Percentiles rank a stretch among this genome's conserved stretches.
Conservation (phyloP, 352 stramenopile genomes). For the Phytopythium vexans region DNA sequence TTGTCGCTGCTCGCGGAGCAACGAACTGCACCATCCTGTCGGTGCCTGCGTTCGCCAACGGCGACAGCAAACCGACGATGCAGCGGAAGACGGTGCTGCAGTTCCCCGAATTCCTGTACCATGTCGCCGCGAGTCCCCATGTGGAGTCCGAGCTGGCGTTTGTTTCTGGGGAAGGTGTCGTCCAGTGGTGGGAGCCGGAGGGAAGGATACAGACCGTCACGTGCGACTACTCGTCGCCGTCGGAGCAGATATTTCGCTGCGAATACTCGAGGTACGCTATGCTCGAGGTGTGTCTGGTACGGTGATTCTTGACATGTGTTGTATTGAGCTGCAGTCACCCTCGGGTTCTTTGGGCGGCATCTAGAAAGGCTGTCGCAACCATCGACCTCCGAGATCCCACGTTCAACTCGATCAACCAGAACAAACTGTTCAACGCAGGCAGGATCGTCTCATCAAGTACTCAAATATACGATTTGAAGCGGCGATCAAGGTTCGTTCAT, state of each 20-base stretch:
- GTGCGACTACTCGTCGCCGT: constrained; percentile 11
- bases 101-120: constrained; percentile 53
- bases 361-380: constrained; percentile 30
- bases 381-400: constrained; percentile 49
- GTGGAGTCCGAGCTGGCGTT: constrained; percentile 54
- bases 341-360: constrained; percentile 63
- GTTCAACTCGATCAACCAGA: constrained; percentile 10
- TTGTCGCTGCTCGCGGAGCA: constrained; percentile 18
- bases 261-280: constrained; percentile 66
- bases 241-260: constrained; percentile 49
- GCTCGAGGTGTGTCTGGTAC: not conserved
- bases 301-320: not conserved
- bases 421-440: constrained; percentile 52
- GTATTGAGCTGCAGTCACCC: constrained; percentile 40
- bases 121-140: constrained; percentile 66
- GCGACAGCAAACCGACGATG: constrained; percentile 21
- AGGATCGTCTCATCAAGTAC: constrained; percentile 26
- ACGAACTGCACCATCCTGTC: constrained; percentile 26
- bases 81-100: constrained; percentile 40
- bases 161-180: constrained; percentile 37
- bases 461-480: constrained; percentile 67
- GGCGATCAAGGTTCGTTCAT: constrained; percentile 37
- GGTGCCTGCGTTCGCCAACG: constrained; percentile 8
- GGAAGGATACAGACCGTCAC: constrained; percentile 32
- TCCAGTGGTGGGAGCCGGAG: constrained; percentile 52